Evolutionary conservation across 2,329 filamentous ascomycete species (phyloP).

Genomic region (Neonectria hederae): DNA sequence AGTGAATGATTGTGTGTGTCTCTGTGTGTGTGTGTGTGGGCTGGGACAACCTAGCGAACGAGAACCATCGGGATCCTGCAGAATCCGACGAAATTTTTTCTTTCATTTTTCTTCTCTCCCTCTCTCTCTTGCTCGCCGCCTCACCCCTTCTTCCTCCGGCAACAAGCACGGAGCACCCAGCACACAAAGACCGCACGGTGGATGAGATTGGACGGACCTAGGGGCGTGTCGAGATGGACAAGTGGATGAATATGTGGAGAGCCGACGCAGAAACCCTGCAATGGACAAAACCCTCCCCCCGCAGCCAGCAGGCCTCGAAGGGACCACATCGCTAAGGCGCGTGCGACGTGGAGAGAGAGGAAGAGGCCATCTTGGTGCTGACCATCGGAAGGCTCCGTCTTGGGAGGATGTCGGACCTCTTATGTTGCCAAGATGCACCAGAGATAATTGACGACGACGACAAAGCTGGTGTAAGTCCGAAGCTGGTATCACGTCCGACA

Average conservation of each 20-base stretch:
- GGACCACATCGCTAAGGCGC: neutral
- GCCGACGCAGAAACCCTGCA: neutral
- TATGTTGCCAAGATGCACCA: conserved; percentile 13
- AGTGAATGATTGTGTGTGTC: too few species aligned
- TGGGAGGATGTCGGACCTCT: neutral
- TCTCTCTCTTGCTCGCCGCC: too few species aligned
- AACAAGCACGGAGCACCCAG: conserved; percentile 19
- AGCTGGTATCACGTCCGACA: neutral
- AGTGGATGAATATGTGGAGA: neutral
- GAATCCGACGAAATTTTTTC: neutral
- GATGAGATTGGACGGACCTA: conserved; percentile 2
- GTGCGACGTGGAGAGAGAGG: neutral
- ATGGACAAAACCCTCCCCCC: conserved; percentile 5
- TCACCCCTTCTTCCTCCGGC: neutral
- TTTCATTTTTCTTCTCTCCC: too few species aligned
- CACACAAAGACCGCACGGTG: neutral
- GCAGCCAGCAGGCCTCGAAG: neutral
- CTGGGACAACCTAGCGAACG: neutral
- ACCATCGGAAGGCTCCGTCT: conserved; percentile 3
- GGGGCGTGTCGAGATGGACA: conserved; percentile 1
- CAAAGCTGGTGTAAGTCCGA: conserved; percentile 1
- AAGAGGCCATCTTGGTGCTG: neutral
- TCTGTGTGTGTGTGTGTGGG: neutral
- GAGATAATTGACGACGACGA: conserved; percentile 14
- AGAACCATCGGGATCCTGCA: conserved; percentile 2